Evolutionary conservation across 1,284 basidiomycete genomes (phyloP).

Genomic region (Ustilago xerochloae): DNA sequence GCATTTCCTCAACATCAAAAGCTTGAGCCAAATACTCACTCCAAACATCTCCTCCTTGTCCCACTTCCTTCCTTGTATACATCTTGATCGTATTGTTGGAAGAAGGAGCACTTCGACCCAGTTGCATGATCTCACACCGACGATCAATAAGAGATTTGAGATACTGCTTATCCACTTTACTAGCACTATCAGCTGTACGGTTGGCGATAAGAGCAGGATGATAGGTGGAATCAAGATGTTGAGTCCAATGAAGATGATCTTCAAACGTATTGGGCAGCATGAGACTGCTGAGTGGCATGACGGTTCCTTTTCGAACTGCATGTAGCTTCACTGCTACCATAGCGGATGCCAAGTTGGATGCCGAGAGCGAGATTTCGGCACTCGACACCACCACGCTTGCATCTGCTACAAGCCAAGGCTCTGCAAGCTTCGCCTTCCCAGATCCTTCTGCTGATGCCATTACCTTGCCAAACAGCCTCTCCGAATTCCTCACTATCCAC

Average conservation of each 20-base stretch:
- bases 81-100: neutral
- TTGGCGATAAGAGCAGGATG: constrained; percentile 38
- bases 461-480: constrained; percentile 14
- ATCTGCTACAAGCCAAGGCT: constrained; percentile 23
- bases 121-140: constrained; percentile 39
- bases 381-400: neutral
- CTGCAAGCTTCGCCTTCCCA: neutral
- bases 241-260: constrained; percentile 38
- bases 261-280: constrained; percentile 29
- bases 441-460: neutral
- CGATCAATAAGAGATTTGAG: constrained; percentile 39
- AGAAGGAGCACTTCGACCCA: constrained; percentile 32
- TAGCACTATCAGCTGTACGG: constrained; percentile 2
- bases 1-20: constrained; percentile 28
- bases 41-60: constrained; percentile 10
- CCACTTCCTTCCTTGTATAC: neutral
- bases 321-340: constrained; percentile 44
- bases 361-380: constrained; percentile 5
- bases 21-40: constrained; percentile 8
- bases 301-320: constrained; percentile 44
- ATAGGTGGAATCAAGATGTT: constrained; percentile 31
- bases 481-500: constrained; percentile 38
- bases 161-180: constrained; percentile 34
- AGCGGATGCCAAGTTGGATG: constrained; percentile 16
- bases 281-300: constrained; percentile 28